A percentile compares a stretch with the other conserved stretches of the same genome.
Evolutionary conservation across 208 protist genomes (phyloP).

Genomic region (Plasmodiophora brassicae): DNA sequence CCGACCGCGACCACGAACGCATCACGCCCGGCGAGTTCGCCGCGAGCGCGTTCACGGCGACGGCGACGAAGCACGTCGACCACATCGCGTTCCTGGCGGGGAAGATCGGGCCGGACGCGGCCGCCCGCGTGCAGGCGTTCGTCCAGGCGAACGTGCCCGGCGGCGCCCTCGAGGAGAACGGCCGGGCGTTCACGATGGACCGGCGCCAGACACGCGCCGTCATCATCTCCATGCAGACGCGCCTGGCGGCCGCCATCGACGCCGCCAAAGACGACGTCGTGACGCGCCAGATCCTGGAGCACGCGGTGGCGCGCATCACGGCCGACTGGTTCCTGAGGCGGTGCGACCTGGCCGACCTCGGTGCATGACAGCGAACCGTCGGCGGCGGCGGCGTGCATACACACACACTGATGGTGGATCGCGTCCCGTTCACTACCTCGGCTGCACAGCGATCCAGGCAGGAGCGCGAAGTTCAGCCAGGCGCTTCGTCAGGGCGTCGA

Average conservation of each 20-base stretch:
- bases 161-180: neutral
- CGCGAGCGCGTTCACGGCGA: neutral
- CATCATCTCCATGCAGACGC: neutral
- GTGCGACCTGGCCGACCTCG: no score
- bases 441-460: no score
- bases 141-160: neutral
- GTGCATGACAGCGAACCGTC: no score
- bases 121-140: neutral
- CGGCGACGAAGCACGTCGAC: neutral
- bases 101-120: neutral
- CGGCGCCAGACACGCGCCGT: neutral
- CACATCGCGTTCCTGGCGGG: neutral
- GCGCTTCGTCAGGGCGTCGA: no score
- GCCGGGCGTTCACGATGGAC: neutral
- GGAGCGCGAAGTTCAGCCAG: no score
- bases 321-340: neutral
- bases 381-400: no score
- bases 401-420: no score
- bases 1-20: neutral
- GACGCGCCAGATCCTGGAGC: neutral
- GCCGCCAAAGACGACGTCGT: neutral
- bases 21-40: neutral
- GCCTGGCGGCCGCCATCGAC: neutral
- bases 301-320: neutral
- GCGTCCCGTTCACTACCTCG: no score